Base-by-base conservation (phyloP, 1,284 basidiomycete genomes). In the Marasmius sp. region DNA sequence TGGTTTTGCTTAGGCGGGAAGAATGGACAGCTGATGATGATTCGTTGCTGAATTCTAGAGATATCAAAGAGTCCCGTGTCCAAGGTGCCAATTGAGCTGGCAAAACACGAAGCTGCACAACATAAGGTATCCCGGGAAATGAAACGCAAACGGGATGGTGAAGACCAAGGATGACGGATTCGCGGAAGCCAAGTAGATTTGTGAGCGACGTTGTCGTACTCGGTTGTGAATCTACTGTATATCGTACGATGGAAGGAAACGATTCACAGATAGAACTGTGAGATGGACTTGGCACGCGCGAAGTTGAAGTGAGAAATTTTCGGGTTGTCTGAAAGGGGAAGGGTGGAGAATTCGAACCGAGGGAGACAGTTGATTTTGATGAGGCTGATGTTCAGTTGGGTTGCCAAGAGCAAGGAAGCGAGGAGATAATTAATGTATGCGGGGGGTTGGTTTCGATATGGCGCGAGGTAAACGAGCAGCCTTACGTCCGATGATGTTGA, bases 61-160 rank as follows among this genome's bases (percentile, higher is more conserved):
- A 94, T 98, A 64, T 88, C 90, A 36, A 97, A 97, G 81, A 94
- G 91, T 67, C 93, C 94, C 0, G 89, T 94, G 65, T 94, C 91
- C n/a, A 95, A 94, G 71, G 91, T 96, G 64, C 84, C 94, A 14
- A 76, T 83, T 6, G 95, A 98, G 70, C 80, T 98, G 51, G 93
- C 93, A 11, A 88, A 91, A 67, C 95, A 98, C 74, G 94, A 96
- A 70, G 81, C 93, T 0, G 94, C 95, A 5, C 92, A 95, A 75
- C 90, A 94, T 71, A 89, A 89, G 73, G 87, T 96, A 53, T 91
- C 94, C 52, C 81, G 87, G 68, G 94, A 95, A 76, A 96, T 95
- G 94, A 96, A 95, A 81, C 82, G 92, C 66, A 93, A 93, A 79
- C 82, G 92, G 43, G 91, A 93, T 20, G 88, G 80, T 55, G 92